A percentile compares a stretch with the other conserved stretches of the same genome.
These are phyloP conservation scores for Sphenostylis stenocarpa DNA, from an alignment of 306 rosid species.

Conservation along the genomic window DNA sequence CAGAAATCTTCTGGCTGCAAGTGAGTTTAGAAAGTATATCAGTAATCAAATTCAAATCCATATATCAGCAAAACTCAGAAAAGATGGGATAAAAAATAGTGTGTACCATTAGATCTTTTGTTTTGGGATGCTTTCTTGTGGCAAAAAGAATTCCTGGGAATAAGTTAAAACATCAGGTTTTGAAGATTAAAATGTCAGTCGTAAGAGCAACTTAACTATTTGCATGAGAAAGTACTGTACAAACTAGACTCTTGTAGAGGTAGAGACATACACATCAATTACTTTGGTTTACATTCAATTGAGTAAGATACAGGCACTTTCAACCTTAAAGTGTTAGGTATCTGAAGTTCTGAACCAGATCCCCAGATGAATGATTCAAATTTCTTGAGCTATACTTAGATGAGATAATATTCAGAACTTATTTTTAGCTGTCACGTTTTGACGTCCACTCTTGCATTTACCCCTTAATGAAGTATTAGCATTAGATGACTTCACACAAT, in stretches of 20 bases:
- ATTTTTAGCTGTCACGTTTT: constrained; percentile 1
- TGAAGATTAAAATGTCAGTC: constrained; percentile 18
- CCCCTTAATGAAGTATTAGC: not conserved
- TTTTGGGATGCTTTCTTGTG: constrained; percentile 75
- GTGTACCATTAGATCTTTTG: constrained; percentile 79
- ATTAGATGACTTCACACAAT: not conserved
- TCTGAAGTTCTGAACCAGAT: not conserved
- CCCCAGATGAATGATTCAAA: not conserved
- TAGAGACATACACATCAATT: not conserved
- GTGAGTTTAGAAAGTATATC: constrained; percentile 27
- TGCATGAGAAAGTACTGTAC: constrained; percentile 6
- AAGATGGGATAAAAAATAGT: constrained; percentile 20
- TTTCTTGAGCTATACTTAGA: not conserved
- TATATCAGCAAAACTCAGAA: not conserved
- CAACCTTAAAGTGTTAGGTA: not conserved
- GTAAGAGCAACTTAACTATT: constrained; percentile 26
- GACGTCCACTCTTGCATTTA: not conserved
- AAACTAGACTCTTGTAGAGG: constrained; percentile 5
- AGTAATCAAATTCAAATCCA: constrained; percentile 25
- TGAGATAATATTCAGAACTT: constrained; percentile 14
- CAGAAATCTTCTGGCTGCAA: constrained; percentile 93
- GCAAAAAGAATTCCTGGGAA: constrained; percentile 79
- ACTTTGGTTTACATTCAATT: not conserved
- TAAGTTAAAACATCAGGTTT: constrained; percentile 28
- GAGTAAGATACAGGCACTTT: constrained; percentile 5